Evolutionary conservation across 1,284 basidiomycete species (phyloP), one percentile per base, ranked within the genome.

Genomic region (Tremellales sp.): DNA sequence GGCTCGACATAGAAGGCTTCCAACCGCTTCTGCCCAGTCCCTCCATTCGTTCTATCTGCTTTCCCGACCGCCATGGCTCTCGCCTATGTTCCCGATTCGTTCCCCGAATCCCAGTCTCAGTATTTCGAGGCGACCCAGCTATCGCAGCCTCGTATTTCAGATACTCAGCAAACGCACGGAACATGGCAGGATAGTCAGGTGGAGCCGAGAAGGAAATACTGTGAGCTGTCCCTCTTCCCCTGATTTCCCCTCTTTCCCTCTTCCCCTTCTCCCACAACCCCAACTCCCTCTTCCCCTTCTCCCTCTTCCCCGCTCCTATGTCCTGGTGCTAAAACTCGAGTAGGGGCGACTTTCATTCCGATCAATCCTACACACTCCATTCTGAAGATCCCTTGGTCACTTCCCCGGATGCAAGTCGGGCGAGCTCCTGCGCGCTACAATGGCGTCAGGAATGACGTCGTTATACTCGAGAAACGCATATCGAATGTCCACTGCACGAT

Each of bases 331-430:
- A 40, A 16, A 22, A 19, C 4, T 18, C 48, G n/a, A n/a, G n/a
- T n/a, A 73, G 71, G 70, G 70, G 71, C 71, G 12, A 51, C 70
- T n/a, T 61, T 73, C 44, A 71, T 71, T 22, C 66, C 71, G 2
- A 68, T 62, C 19, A 66, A 67, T 39, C 37, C 64, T 10, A 40
- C 52, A 0, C 66, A 68, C 32, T 48, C 55, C 10, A 69, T 70
- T 25, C 51, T 73, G 22, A 73, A 73, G 47, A 56, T 72, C 13
- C 65, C 66, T n/a, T 73, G 71, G 71, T 52, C 50, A 9, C 58
- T 59, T 22, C 45, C 63, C 0, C 45, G 45, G 13, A 44, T 69
- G 19, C 68, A 69, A 44, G 61, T 73, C 22, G 71, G 71, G 14
- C 62, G 71, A 24, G 69, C 68, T 14, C 56, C 57, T 0, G 48